These are phyloP conservation scores for Chrysoporthe deuterocubensis DNA, from an alignment of 2,329 filamentous ascomycete genomes.

Conservation along the genomic window DNA sequence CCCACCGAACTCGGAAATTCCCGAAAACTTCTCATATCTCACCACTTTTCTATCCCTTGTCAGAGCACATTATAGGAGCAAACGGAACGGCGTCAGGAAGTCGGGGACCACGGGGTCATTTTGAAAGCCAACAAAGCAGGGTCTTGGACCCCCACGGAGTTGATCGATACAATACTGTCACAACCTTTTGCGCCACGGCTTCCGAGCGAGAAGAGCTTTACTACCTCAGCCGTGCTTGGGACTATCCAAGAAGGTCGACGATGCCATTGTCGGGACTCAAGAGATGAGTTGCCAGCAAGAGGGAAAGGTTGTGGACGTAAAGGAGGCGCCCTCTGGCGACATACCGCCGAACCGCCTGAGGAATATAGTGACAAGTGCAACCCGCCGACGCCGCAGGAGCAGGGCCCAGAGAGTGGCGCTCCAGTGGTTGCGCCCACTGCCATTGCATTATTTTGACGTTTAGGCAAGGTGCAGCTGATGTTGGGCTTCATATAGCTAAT, in stretches of 20 bases:
- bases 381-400: neutral
- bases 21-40: conserved; percentile 4
- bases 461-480: conserved; percentile 1
- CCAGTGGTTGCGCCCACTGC: conserved; percentile 1
- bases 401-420: neutral
- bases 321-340: neutral
- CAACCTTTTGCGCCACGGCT: conserved; percentile 3
- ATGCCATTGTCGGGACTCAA: neutral
- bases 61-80: conserved; percentile 27
- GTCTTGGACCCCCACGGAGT: conserved; percentile 13
- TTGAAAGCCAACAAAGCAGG: conserved; percentile 17
- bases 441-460: neutral
- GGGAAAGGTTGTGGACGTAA: neutral
- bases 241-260: neutral
- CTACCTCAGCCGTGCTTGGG: neutral
- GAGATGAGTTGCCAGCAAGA: neutral
- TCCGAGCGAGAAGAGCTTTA: neutral
- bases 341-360: neutral
- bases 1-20: conserved; percentile 12
- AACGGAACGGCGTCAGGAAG: conserved; percentile 28
- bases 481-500: conserved; percentile 20
- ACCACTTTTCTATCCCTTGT: conserved; percentile 25
- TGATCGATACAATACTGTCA: conserved; percentile 27
- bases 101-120: conserved; percentile 11
- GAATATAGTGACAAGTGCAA: neutral